Percentiles rank a stretch among this genome's conserved stretches.
Evolutionary conservation across 352 stramenopile species (phyloP).

Genomic region (Phytophthora crassamura): DNA sequence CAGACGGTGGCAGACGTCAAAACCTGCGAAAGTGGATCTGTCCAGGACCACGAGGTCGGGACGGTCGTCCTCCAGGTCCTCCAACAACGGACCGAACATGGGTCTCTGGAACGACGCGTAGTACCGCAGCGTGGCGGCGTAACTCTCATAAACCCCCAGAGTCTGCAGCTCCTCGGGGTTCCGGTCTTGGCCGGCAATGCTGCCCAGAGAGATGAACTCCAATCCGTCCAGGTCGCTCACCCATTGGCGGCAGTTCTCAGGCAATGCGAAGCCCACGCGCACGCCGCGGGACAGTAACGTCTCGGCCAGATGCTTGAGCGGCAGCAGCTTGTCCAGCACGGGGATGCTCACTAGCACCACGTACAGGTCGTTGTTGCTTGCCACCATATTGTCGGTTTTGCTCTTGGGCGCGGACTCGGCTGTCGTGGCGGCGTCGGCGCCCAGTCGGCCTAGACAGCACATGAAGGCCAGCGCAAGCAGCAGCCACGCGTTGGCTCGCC

Average conservation of each 20-base stretch:
- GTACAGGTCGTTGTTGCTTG: slow-evolving; percentile 55
- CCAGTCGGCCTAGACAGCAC: slow-evolving; percentile 20
- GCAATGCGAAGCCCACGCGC: slow-evolving; percentile 80
- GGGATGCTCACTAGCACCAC: slow-evolving; percentile 86
- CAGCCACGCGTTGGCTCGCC: slow-evolving; percentile 45
- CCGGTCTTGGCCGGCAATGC: slow-evolving; percentile 55
- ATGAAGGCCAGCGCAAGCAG: slow-evolving; percentile 37
- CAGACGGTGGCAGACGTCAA: slow-evolving; percentile 70
- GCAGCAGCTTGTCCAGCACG: slow-evolving; percentile 84
- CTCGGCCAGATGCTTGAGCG: slow-evolving; percentile 80
- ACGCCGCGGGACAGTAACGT: slow-evolving; percentile 77
- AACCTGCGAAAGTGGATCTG: slow-evolving; percentile 83
- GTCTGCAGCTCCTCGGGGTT: slow-evolving; percentile 44
- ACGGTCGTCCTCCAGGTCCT: slow-evolving; percentile 70
- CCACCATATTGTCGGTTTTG: slow-evolving; percentile 8
- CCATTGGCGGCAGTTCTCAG: slow-evolving; percentile 84
- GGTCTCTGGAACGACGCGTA: slow-evolving; percentile 82
- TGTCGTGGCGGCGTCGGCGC: slow-evolving; percentile 17
- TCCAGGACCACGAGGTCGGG: slow-evolving; percentile 80
- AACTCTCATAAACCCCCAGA: slow-evolving; percentile 69
- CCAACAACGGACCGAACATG: slow-evolving; percentile 70
- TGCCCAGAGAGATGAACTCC: slow-evolving; percentile 83
- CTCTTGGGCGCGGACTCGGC: slow-evolving; percentile 10
- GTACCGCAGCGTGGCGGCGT: slow-evolving; percentile 66
- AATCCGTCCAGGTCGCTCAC: slow-evolving; percentile 75